Evolutionary conservation across 495 filamentous ascomycete genomes (phyloP).

Genomic region (Beverwykella pulmonaria): DNA sequence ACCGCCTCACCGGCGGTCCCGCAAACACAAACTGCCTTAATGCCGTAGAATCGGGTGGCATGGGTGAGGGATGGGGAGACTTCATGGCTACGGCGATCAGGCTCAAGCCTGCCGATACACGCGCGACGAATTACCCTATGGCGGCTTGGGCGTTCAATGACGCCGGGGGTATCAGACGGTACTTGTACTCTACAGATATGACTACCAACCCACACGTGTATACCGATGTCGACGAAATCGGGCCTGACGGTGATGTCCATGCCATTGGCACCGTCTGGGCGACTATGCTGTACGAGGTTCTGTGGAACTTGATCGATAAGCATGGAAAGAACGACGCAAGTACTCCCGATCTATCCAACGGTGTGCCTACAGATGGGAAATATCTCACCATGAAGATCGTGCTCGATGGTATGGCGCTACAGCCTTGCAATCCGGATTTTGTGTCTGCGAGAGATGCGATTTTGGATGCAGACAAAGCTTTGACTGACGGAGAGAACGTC

Average conservation of each 20-base stretch:
- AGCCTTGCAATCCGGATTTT: constrained; percentile 59
- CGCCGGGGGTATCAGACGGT: constrained; percentile 51
- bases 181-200: constrained; percentile 56
- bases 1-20: constrained; percentile 60
- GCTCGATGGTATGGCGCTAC: constrained; percentile 57
- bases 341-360: constrained; percentile 51
- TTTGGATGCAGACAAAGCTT: constrained; percentile 54
- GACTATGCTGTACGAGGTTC: constrained; percentile 56
- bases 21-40: constrained; percentile 53
- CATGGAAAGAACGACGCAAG: constrained; percentile 51
- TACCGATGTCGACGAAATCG: constrained; percentile 44
- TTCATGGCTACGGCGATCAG: constrained; percentile 57
- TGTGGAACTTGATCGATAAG: constrained; percentile 59
- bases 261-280: constrained; percentile 56
- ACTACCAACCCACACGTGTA: constrained; percentile 54
- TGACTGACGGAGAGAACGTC: constrained; percentile 55
- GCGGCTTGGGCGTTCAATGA: constrained; percentile 52
- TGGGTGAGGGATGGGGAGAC: constrained; percentile 62
- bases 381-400: constrained; percentile 57
- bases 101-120: constrained; percentile 52
- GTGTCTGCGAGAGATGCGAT: constrained; percentile 56
- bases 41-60: constrained; percentile 52
- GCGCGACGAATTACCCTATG: constrained; percentile 51
- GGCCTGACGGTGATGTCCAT: constrained; percentile 46
- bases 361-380: constrained; percentile 55